These are phyloP conservation scores for Cryphonectria parasitica DNA, from an alignment of 2,329 filamentous ascomycete species.

Conservation along the genomic window DNA sequence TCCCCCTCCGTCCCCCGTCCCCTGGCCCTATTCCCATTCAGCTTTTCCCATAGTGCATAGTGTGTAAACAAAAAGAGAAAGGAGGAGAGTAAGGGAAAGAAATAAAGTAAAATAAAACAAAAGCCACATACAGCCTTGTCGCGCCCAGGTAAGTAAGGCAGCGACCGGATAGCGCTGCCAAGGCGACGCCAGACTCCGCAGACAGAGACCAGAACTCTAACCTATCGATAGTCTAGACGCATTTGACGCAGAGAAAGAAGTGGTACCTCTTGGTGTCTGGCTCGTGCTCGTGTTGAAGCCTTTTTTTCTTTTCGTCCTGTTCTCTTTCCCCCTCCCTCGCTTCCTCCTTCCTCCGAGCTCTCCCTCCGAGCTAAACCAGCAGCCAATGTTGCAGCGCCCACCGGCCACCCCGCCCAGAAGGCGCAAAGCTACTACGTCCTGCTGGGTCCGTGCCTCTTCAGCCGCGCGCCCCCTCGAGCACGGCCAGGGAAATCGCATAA, in stretches of 20 bases:
- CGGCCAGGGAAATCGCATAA: not conserved
- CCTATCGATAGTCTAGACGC: not conserved
- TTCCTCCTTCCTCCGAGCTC: not conserved
- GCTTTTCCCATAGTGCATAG: not conserved
- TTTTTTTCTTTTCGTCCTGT: not conserved
- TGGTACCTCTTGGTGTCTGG: not conserved
- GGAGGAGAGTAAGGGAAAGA: not conserved
- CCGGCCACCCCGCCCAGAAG: not conserved
- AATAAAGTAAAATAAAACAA: not conserved
- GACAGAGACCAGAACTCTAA: not conserved
- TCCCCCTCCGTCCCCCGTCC: not conserved
- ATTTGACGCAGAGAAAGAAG: not conserved
- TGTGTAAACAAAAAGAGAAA: not conserved
- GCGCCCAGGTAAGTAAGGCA: not conserved
- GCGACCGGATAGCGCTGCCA: not conserved
- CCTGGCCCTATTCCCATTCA: not conserved
- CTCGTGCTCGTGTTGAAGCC: not conserved
- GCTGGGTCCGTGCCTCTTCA: not conserved
- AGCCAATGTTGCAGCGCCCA: not conserved
- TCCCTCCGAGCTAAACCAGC: not conserved
- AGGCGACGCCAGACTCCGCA: slow-evolving; percentile 3
- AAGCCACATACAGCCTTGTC: not conserved
- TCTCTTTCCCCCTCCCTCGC: not conserved
- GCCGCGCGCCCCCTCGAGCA: not conserved
- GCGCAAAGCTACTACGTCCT: not conserved